A percentile compares a stretch with the other conserved stretches of the same genome.
phyloP scores from a whole-genome alignment of 371 early-diverging fungal species.

The Chytridium lagenaria region DNA sequence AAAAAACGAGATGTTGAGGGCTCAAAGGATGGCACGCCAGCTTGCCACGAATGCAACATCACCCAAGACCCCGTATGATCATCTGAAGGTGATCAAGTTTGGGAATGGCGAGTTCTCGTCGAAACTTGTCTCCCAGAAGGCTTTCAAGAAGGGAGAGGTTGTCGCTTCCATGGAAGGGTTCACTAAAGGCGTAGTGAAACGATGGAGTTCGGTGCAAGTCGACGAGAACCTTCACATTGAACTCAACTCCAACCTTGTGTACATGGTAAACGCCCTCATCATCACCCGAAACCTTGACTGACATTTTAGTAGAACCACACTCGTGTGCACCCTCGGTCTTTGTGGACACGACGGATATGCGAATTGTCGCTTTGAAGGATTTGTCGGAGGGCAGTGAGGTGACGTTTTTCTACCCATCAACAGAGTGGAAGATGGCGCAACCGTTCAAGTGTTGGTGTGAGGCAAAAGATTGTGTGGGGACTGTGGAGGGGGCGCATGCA shows the following conservation, averaged over 20 bases:
- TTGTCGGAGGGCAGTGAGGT: constrained; percentile 65
- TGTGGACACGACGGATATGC: constrained; percentile 62
- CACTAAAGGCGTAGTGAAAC: constrained; percentile 11
- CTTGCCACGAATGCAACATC: neutral
- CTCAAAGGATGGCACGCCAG: too few relatives aligned
- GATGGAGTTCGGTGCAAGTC: constrained; percentile 57
- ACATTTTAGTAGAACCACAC: constrained; percentile 65
- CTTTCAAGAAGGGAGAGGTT: constrained; percentile 61
- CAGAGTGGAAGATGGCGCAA: constrained; percentile 87
- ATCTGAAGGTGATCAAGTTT: constrained; percentile 27
- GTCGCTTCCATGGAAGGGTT: constrained; percentile 55
- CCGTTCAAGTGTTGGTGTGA: constrained; percentile 88
- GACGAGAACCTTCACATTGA: constrained; percentile 70
- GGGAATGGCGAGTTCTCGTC: constrained; percentile 50
- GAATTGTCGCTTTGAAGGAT: constrained; percentile 59
- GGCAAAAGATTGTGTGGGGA: neutral
- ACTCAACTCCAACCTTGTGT: constrained; percentile 69
- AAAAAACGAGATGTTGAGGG: too few relatives aligned
- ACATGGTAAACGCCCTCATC: constrained; percentile 37
- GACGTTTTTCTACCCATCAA: constrained; percentile 79
- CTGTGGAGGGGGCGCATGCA: neutral
- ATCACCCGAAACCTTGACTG: constrained; percentile 36
- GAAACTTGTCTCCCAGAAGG: constrained; percentile 59
- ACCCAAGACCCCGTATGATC: neutral
- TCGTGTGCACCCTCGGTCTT: constrained; percentile 64